A percentile compares a stretch with the other conserved stretches of the same genome.
These are phyloP conservation scores for Fusarium hostae DNA, from an alignment of 2,329 filamentous ascomycete genomes.

Conservation along the genomic window DNA sequence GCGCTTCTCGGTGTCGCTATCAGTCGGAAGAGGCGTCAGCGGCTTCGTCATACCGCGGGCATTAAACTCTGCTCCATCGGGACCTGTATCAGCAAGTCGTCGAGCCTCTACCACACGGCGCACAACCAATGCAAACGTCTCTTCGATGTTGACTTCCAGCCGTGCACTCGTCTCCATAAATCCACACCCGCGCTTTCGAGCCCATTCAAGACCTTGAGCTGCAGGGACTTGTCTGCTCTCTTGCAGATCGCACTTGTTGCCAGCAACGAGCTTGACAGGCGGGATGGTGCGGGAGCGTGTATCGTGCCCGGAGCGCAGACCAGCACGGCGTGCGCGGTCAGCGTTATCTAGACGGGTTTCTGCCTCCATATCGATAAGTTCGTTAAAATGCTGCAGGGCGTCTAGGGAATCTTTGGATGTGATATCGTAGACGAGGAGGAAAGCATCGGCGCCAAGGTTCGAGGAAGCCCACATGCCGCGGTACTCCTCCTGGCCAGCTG, in stretches of 20 bases:
- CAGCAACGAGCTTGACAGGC: slow-evolving; percentile 84
- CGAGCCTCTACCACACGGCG: slow-evolving; percentile 70
- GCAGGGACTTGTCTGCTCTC: slow-evolving; percentile 75
- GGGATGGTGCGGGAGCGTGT: slow-evolving; percentile 65
- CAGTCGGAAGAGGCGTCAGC: slow-evolving; percentile 62
- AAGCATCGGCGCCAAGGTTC: slow-evolving; percentile 83
- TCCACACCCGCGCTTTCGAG: slow-evolving; percentile 75
- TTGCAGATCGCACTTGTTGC: slow-evolving; percentile 87
- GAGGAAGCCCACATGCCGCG: slow-evolving; percentile 85
- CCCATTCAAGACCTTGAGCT: slow-evolving; percentile 80
- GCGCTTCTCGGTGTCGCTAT: slow-evolving; percentile 57
- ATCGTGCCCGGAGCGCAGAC: slow-evolving; percentile 46
- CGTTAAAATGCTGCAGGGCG: slow-evolving; percentile 81
- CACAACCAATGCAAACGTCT: slow-evolving; percentile 81
- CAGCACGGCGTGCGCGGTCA: slow-evolving; percentile 60
- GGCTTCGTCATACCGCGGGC: slow-evolving; percentile 68
- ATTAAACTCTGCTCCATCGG: slow-evolving; percentile 56
- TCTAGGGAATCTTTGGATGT: slow-evolving; percentile 75
- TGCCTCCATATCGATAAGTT: slow-evolving; percentile 84
- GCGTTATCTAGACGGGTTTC: slow-evolving; percentile 75
- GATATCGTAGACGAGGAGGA: slow-evolving; percentile 90
- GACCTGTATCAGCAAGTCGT: slow-evolving; percentile 60
- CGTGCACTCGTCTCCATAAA: slow-evolving; percentile 92
- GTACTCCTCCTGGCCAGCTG: slow-evolving; percentile 91
- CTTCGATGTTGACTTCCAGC: slow-evolving; percentile 88